A percentile compares a stretch with the other conserved stretches of the same genome.
Conservation (phyloP, 108 stramenopile genomes). For the Stephanodiscus triporus region DNA sequence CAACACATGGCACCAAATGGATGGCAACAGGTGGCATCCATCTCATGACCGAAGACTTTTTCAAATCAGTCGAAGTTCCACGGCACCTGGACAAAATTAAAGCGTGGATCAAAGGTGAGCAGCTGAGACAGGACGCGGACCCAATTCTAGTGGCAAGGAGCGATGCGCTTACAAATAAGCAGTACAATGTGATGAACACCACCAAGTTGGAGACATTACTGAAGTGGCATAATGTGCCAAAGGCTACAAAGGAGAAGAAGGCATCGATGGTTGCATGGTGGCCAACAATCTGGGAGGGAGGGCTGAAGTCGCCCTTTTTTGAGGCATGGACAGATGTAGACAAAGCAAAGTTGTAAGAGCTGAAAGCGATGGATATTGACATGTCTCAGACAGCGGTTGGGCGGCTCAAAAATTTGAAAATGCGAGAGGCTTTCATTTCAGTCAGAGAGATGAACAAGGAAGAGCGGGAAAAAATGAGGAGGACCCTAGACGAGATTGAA, state of each 20-base stretch:
- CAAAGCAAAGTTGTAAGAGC: not conserved
- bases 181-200: no score
- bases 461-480: not conserved
- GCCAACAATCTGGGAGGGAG: no score
- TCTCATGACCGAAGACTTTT: slow-evolving; percentile 16
- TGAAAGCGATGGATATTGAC: slow-evolving; percentile 1
- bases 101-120: not conserved
- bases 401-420: not conserved
- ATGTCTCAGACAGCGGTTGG: slow-evolving; percentile 1
- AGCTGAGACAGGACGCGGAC: no score
- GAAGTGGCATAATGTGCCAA: no score
- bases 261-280: no score
- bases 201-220: no score
- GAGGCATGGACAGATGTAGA: no score
- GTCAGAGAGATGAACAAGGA: not conserved
- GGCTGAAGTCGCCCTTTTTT: no score
- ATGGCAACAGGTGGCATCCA: slow-evolving; percentile 10
- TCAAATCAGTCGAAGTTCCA: slow-evolving; percentile 1
- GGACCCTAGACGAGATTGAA: not conserved
- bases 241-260: no score
- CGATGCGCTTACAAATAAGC: no score
- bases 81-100: not conserved
- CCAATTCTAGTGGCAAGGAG: no score
- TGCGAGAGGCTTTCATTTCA: not conserved
- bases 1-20: slow-evolving; percentile 5